Conservation (phyloP, 23 red algal genomes). For the Gracilaria domingensis region DNA sequence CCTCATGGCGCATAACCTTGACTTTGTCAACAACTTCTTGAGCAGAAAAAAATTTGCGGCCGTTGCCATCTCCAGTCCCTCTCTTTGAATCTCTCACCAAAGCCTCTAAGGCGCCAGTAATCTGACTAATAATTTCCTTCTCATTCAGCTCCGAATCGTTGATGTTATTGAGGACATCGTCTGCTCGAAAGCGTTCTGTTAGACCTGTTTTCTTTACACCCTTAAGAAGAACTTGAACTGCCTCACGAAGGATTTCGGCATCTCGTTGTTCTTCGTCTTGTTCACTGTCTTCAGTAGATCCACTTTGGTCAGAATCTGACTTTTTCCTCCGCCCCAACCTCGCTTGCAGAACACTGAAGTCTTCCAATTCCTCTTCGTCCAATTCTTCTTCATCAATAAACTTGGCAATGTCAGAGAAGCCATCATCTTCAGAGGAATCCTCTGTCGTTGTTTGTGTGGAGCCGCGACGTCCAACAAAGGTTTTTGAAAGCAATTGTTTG, state of each 20-base stretch:
- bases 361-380: conserved; percentile 52
- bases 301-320: conserved; percentile 6
- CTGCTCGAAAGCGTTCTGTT: conserved; percentile 53
- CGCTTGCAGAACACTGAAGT: conserved; percentile 39
- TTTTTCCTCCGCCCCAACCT: conserved; percentile 12
- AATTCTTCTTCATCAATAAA: conserved; percentile 67
- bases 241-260: conserved; percentile 47
- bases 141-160: conserved; percentile 4
- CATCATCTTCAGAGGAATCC: conserved; percentile 60
- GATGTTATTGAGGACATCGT: conserved; percentile 42
- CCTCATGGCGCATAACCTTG: conserved; percentile 59
- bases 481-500: conserved; percentile 35
- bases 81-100: conserved; percentile 56
- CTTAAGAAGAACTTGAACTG: conserved; percentile 60
- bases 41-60: conserved; percentile 58
- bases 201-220: conserved; percentile 57
- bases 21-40: conserved; percentile 76
- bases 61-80: conserved; percentile 16
- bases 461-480: conserved; percentile 37
- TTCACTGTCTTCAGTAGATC: conserved; percentile 6
- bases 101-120: conserved; percentile 44
- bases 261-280: conserved; percentile 38
- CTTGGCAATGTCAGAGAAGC: conserved; percentile 70
- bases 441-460: conserved; percentile 28
- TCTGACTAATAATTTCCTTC: conserved; percentile 57